phyloP scores from a whole-genome alignment of 2,329 filamentous ascomycete genomes.

The Xylariaceae sp. region DNA sequence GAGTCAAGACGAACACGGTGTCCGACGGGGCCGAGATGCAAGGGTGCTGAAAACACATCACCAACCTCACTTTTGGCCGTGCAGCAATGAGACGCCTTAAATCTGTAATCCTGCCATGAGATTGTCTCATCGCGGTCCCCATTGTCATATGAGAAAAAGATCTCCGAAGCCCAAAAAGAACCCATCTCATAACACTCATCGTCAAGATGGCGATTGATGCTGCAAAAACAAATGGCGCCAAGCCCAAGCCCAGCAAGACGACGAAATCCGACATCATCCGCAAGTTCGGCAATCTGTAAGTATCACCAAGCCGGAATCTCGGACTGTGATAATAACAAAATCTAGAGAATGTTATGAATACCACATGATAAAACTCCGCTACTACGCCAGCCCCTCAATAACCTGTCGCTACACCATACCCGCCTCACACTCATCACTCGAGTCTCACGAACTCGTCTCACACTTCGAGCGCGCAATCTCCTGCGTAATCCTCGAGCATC shows the following conservation, averaged over 20 bases:
- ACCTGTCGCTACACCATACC: constrained; percentile 20
- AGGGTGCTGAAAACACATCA: no score
- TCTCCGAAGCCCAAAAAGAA: no score
- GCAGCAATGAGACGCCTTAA: not conserved
- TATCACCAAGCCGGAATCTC: not conserved
- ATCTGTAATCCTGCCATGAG: not conserved
- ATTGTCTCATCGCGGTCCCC: no score
- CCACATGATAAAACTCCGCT: constrained; percentile 21
- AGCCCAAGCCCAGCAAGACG: not conserved
- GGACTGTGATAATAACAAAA: no score
- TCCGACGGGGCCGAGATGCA: not conserved
- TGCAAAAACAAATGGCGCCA: no score
- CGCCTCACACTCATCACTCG: constrained; percentile 5
- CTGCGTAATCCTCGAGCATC: constrained; percentile 16
- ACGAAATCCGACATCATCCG: constrained; percentile 6
- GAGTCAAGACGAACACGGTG: not conserved
- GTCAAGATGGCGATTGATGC: no score
- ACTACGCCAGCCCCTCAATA: constrained; percentile 18
- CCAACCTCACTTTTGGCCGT: no score
- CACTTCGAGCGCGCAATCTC: constrained; percentile 16
- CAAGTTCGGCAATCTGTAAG: constrained; percentile 12
- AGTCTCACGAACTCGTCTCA: constrained; percentile 7
- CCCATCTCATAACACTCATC: no score
- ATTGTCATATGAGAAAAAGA: no score
- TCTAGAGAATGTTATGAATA: constrained; percentile 18